Percentiles rank a stretch among this genome's conserved stretches.
These are phyloP conservation scores for Cardiospermum halicacabum DNA, from an alignment of 345 rosid species.

Conservation along the genomic window DNA sequence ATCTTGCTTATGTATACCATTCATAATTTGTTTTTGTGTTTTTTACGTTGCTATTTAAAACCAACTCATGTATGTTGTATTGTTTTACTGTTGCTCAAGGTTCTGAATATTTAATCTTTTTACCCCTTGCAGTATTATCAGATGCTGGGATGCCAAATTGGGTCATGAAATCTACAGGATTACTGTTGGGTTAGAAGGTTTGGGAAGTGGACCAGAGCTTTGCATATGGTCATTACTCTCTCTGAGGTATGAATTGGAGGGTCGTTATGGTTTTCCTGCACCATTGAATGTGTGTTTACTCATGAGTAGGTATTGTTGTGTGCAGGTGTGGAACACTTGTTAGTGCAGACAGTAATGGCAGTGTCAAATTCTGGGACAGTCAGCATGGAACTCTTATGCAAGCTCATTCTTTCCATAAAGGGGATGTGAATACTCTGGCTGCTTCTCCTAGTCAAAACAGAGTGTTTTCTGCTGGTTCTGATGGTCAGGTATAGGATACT, in stretches of 20 bases:
- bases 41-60: neutral
- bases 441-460: constrained; percentile 81
- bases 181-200: constrained; percentile 79
- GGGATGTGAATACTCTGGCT: constrained; percentile 81
- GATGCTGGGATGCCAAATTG: constrained; percentile 81
- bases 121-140: constrained; percentile 53
- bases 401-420: constrained; percentile 77
- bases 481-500: constrained; percentile 65
- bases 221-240: constrained; percentile 88
- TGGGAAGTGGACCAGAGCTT: constrained; percentile 55
- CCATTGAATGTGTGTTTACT: constrained; percentile 11
- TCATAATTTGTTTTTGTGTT: constrained; percentile 1
- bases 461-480: constrained; percentile 91
- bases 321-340: constrained; percentile 73
- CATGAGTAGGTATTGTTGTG: constrained; percentile 17
- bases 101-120: neutral
- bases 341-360: constrained; percentile 90
- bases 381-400: constrained; percentile 80
- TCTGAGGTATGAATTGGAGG: constrained; percentile 46
- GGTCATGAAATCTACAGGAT: constrained; percentile 75
- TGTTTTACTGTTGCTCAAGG: neutral
- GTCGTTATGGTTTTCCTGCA: neutral
- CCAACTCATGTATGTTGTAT: neutral
- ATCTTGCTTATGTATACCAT: neutral
- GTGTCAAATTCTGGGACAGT: constrained; percentile 93